Evolutionary conservation across 1,284 basidiomycete genomes (phyloP), one percentile per base, ranked within the genome.

Genomic region (Ganoderma meredithae): DNA sequence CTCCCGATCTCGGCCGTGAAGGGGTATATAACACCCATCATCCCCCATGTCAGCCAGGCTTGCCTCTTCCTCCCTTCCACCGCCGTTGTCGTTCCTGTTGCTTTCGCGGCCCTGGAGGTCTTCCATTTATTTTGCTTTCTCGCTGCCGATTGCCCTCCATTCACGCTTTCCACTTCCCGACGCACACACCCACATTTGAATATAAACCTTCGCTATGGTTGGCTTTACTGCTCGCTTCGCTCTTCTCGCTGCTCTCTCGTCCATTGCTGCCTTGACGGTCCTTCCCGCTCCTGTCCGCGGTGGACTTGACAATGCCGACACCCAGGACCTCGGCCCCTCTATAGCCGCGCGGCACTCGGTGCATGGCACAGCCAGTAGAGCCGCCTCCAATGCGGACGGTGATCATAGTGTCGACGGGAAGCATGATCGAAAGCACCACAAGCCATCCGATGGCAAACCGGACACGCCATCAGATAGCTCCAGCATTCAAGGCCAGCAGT

Each of bases 171-270:
- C 69, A 65, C 62, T 67, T 63, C 53, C 66, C 65, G 17, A 36
- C 67, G 39, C 65, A 65, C 61, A 53, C 67, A 60, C 53, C 33
- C 52, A 52, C 49, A 41, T 56, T 36, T 4, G 56, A 17, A 43
- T 22, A 17, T 6, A 56, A 33, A 53, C 68, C 1, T 31, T 56
- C 40, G 79, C 70, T 73, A 88, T 88, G 86, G 82, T 86, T 75
- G 79, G 79, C 65, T 78, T 86, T 63, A 79, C 80, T 63, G 75
- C 81, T 63, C 84, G 81, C 73, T 83, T 87, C 76, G 75, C 84
- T 62, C 67, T 86, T 66, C 81, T 87, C 69, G 81, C 83, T 65
- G 76, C 81, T 39, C 77, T 85, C 63, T 79, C 83, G 71, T 76
- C 79, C 62, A 76, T 86, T 49, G 82, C 85, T 39, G 79, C 83